Evolutionary conservation across 2,329 filamentous ascomycete genomes (phyloP), one percentile per base, ranked within the genome.

Genomic region (Zymoseptoria brevis): DNA sequence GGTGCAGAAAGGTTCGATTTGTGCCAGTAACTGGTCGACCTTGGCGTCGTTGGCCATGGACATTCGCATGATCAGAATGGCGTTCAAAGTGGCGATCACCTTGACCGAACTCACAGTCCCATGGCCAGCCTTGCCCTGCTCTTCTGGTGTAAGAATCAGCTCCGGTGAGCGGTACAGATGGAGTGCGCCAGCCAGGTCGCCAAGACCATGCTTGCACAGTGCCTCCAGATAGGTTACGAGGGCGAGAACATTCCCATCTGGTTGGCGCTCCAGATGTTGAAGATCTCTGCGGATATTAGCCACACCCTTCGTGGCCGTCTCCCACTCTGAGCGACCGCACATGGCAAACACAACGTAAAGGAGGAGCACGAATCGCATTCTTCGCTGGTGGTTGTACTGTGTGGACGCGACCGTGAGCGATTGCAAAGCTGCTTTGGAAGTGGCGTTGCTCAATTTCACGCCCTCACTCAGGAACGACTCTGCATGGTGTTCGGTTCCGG

Each of bases 161-260:
- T 77, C 74, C 1, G 80, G 75, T 49, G 84, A 81, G 60, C 83
- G 80, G 73, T 89, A 96, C 8, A 87, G 80, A 3, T 77, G 67
- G 13, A 91, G 75, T 3, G 93, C 91, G 1, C 77, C 75, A n/a
- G 83, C 76, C 1, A 94, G 79, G 63, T 90, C 81, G 16, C 90
- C 91, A 4, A 81, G 86, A 19, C 87, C 89, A 75, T 96, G 93
- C 56, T 85, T 79, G 66, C 90, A 87, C 7, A 89, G 82, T 0
- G 88, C 92, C 0, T 81, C 79, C 19, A 96, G 83, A 72, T 96
- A 96, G 1, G 62, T 58, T 8, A 70, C 60, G 73, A 77, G 78
- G 63, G 69, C 76, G 70, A 76, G 77, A 61, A 67, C 75, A 48
- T 65, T 51, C 6, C 57, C 54, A 30, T 64, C 57, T 13, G 55